A percentile compares a stretch with the other conserved stretches of the same genome.
phyloP scores from a whole-genome alignment of 1,139 yeast species.

The Kodamaea ohmeri region DNA sequence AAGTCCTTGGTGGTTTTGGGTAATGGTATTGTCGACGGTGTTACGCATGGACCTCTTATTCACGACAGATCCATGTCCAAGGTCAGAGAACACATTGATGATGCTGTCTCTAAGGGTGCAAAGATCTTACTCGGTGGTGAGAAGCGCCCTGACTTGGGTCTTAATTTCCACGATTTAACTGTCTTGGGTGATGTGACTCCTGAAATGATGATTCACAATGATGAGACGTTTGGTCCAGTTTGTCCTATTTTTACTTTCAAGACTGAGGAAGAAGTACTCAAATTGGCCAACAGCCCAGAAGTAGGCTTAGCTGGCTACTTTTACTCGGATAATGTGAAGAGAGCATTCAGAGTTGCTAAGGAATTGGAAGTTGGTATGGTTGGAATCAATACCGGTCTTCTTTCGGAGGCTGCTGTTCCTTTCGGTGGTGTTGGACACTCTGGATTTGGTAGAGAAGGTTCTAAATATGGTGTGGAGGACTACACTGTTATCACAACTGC shows the following conservation, averaged over 20 bases:
- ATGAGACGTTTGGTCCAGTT: conserved; percentile 50
- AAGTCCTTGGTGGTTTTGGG: conserved; percentile 22
- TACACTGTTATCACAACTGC: conserved; percentile 41
- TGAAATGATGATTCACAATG: conserved; percentile 39
- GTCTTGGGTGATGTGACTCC: conserved; percentile 39
- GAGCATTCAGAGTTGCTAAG: conserved; percentile 52
- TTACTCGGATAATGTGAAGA: conserved; percentile 45
- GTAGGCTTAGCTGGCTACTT: conserved; percentile 48
- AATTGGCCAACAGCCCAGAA: conserved; percentile 38
- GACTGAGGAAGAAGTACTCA: conserved; percentile 39
- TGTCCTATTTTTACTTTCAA: conserved; percentile 42
- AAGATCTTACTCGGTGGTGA: conserved; percentile 42
- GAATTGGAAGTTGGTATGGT: conserved; percentile 47
- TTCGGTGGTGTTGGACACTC: conserved; percentile 51
- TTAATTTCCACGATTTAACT: conserved; percentile 40
- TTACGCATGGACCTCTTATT: conserved; percentile 46
- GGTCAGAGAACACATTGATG: conserved; percentile 40
- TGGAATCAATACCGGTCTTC: conserved; percentile 44
- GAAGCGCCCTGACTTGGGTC: conserved; percentile 37
- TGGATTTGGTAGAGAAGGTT: conserved; percentile 53
- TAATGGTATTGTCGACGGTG: conserved; percentile 42
- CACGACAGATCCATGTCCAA: conserved; percentile 39
- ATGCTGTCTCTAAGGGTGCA: conserved; percentile 45
- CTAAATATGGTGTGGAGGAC: conserved; percentile 45
- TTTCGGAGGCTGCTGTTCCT: conserved; percentile 48